A percentile compares a stretch with the other conserved stretches of the same genome.
These are phyloP conservation scores for Fusarium algeriense DNA, from an alignment of 2,329 filamentous ascomycete species.

Conservation along the genomic window DNA sequence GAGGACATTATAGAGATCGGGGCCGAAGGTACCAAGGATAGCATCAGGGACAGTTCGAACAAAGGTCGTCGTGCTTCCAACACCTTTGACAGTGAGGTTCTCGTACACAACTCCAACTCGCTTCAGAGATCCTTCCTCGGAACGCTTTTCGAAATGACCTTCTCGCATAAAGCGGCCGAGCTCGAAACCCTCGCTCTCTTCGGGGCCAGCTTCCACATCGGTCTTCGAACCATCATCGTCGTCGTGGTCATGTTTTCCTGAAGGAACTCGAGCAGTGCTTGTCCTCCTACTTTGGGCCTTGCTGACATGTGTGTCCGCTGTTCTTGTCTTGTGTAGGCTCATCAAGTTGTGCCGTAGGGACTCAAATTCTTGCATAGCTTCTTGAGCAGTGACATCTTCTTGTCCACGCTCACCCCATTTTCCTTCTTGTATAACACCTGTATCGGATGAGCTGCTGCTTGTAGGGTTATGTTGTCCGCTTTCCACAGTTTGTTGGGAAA, in stretches of 20 bases:
- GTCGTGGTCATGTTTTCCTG: slow-evolving; percentile 39
- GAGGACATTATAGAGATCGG: slow-evolving; percentile 78
- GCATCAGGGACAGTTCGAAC: slow-evolving; percentile 81
- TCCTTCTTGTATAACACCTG: slow-evolving; percentile 34
- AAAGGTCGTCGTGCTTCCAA: slow-evolving; percentile 74
- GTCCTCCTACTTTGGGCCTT: slow-evolving; percentile 18
- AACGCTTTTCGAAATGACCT: slow-evolving; percentile 38
- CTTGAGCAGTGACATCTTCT: slow-evolving; percentile 50
- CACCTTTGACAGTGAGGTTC: slow-evolving; percentile 79
- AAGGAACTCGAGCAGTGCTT: slow-evolving; percentile 22
- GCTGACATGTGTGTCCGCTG: slow-evolving; percentile 51
- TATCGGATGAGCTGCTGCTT: slow-evolving; percentile 35
- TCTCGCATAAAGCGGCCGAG: slow-evolving; percentile 39
- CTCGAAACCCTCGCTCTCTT: slow-evolving; percentile 27
- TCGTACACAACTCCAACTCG: slow-evolving; percentile 83
- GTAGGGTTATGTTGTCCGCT: slow-evolving; percentile 7
- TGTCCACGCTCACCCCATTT: slow-evolving; percentile 55
- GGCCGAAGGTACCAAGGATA: slow-evolving; percentile 82
- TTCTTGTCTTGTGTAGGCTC: slow-evolving; percentile 52
- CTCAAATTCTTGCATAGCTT: slow-evolving; percentile 54
- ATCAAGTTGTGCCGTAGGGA: slow-evolving; percentile 52
- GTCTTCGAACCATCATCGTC: slow-evolving; percentile 55
- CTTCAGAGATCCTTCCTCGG: slow-evolving; percentile 72
- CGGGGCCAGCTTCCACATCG: slow-evolving; percentile 31
- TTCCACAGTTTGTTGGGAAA: slow-evolving; percentile 43